These are phyloP conservation scores for Paracoccidioides brasiliensis DNA, from an alignment of 2,329 filamentous ascomycete genomes.

Conservation along the genomic window DNA sequence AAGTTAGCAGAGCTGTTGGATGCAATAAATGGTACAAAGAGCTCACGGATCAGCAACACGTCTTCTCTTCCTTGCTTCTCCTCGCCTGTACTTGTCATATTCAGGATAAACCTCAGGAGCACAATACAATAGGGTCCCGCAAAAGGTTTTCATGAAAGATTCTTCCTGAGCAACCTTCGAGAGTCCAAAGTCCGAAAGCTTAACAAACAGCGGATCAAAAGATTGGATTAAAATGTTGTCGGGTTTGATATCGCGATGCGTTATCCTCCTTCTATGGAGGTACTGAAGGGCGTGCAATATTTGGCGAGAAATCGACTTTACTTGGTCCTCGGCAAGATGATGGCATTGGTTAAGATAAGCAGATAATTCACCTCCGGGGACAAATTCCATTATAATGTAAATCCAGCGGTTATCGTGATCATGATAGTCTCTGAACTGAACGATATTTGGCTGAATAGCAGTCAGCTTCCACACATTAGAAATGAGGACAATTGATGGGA, in stretches of 20 bases:
- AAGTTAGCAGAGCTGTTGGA: conserved; percentile 8
- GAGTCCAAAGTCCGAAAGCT: conserved; percentile 90
- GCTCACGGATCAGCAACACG: conserved; percentile 38
- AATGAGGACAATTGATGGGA: neutral
- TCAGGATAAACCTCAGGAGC: conserved; percentile 93
- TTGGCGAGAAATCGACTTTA: conserved; percentile 53
- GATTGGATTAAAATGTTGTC: conserved; percentile 87
- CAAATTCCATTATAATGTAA: conserved; percentile 95
- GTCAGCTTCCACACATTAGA: conserved; percentile 6
- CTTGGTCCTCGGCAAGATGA: conserved; percentile 52
- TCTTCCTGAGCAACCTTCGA: conserved; percentile 89
- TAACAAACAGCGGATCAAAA: conserved; percentile 61
- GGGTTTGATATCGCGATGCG: conserved; percentile 95
- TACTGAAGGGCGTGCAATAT: conserved; percentile 74
- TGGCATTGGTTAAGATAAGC: conserved; percentile 52
- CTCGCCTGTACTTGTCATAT: conserved; percentile 51
- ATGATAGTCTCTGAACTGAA: conserved; percentile 79
- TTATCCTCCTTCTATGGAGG: conserved; percentile 76
- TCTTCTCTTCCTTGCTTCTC: conserved; percentile 49
- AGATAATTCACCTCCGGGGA: conserved; percentile 71
- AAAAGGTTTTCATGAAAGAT: conserved; percentile 91
- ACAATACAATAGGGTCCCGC: conserved; percentile 88
- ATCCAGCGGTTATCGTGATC: conserved; percentile 65
- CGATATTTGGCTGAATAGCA: conserved; percentile 58
- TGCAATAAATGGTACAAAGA: conserved; percentile 7